Base-by-base conservation (phyloP, 73 alveolate species). In the Paraurostyla sp. region DNA sequence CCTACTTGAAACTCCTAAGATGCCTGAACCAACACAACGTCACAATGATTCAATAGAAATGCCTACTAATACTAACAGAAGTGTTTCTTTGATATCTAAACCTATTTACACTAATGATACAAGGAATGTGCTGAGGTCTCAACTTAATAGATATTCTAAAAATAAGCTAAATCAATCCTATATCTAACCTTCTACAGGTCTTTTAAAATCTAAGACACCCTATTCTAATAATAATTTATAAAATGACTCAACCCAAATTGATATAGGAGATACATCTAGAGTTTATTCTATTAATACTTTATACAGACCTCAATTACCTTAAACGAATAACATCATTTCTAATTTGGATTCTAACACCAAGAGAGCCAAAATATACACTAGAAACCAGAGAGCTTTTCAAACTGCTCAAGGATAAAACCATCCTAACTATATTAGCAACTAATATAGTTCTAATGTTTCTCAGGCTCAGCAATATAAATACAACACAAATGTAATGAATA, bases 311-410 rank as follows among this genome's bases (percentile, higher is more conserved):
- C 71, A 9, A 33, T 60, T 2, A 30, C 25, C 36, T 22, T 15
- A 56, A 56, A 16, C 13, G 71, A 56, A n/a, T n/a, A n/a, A n/a
- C n/a, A 15, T 32, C 71, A 52, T 25, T 52, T 9, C 33, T 52
- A 9, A 9, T 52, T 9, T 4, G 69, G 33, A 52, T 60, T 11
- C 7, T 7, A n/a, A n/a, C n/a, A n/a, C n/a, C n/a, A 60, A 60
- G 23, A 60, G 9, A 29, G 25, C 25, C 13, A 60, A 60, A 27
- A 29, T 60, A 60, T 60, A 29, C 32, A 27, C 78, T 3, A 60
- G 78, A 60, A 60, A 60, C 25, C 25, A 60, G 32, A 60, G 78
- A 60, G 78, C 25, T 29, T 30, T 60, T 27, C 32, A 60, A 29
- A 60, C 78, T 30, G 9, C 22, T 11, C 3, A 27, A 16, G 32